phyloP scores from a whole-genome alignment of 352 stramenopile genomes.

The Thraustochytrium striatum region DNA sequence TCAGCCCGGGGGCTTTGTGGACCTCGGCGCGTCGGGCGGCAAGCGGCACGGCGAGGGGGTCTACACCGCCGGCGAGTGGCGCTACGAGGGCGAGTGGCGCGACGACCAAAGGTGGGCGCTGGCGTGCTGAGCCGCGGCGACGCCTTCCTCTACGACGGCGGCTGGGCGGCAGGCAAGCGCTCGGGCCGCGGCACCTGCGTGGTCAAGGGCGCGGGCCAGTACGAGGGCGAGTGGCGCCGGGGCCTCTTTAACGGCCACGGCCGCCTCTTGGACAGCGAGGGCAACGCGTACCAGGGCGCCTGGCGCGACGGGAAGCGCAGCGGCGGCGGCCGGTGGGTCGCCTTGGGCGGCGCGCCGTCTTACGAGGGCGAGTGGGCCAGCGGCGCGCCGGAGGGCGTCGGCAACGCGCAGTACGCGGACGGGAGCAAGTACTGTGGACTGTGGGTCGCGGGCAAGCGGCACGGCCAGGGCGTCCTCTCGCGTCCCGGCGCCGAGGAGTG shows the following conservation, averaged over 20 bases:
- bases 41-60: slow-evolving; percentile 8
- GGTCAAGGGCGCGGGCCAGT: slow-evolving; percentile 60
- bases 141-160: slow-evolving; percentile 74
- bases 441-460: slow-evolving; percentile 67
- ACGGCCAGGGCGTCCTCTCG: slow-evolving; percentile 66
- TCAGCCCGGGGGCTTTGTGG: slow-evolving; percentile 55
- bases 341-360: not conserved
- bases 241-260: slow-evolving; percentile 60
- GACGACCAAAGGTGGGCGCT: slow-evolving; percentile 62
- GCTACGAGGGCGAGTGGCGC: slow-evolving; percentile 69
- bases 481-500: slow-evolving; percentile 58
- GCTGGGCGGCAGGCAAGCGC: slow-evolving; percentile 64
- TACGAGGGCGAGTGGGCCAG: slow-evolving; percentile 55
- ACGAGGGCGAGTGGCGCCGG: slow-evolving; percentile 64
- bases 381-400: slow-evolving; percentile 65
- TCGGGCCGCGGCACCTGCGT: slow-evolving; percentile 68
- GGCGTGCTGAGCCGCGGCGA: slow-evolving; percentile 66
- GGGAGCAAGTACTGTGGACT: slow-evolving; percentile 78
- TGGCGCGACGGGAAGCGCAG: slow-evolving; percentile 57
- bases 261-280: slow-evolving; percentile 59
- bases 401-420: slow-evolving; percentile 73
- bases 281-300: slow-evolving; percentile 66
- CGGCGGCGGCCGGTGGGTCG: slow-evolving; percentile 10
- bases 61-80: not conserved
- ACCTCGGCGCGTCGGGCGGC: not conserved